These are phyloP conservation scores for Lodderomyces oxycetoniae DNA, from an alignment of 1,139 yeast genomes.

Conservation along the genomic window DNA sequence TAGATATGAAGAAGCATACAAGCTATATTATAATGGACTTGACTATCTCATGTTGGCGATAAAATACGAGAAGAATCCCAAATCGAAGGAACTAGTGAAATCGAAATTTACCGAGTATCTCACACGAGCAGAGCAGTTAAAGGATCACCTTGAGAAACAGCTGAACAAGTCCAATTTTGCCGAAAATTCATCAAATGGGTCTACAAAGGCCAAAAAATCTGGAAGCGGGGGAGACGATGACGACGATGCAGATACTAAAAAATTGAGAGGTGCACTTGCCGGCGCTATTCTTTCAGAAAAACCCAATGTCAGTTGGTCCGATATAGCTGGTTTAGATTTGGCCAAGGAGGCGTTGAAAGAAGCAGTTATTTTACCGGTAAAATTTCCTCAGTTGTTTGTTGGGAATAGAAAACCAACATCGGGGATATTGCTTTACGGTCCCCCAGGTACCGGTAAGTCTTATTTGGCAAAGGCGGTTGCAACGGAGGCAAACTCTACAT, in stretches of 20 bases:
- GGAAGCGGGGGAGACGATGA: conserved; percentile 59
- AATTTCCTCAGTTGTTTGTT: conserved; percentile 88
- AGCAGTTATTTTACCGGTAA: conserved; percentile 68
- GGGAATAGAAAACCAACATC: conserved; percentile 92
- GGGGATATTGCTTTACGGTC: conserved; percentile 91
- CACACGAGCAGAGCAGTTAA: conserved; percentile 89
- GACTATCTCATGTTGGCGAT: conserved; percentile 95
- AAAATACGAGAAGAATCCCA: conserved; percentile 90
- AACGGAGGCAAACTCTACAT: conserved; percentile 95
- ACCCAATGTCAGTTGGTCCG: conserved; percentile 93
- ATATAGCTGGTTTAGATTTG: conserved; percentile 89
- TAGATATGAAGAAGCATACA: conserved; percentile 90
- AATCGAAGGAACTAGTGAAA: conserved; percentile 82
- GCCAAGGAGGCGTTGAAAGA: conserved; percentile 97
- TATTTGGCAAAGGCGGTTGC: conserved; percentile 97
- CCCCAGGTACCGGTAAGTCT: conserved; percentile 99
- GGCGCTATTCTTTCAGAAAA: conserved; percentile 90
- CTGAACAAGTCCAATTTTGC: conserved; percentile 46
- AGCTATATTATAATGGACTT: conserved; percentile 85
- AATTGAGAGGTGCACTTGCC: conserved; percentile 83
- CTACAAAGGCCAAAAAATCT: conserved; percentile 55
- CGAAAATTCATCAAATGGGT: conserved; percentile 47
- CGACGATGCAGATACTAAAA: conserved; percentile 68
- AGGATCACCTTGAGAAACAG: conserved; percentile 77
- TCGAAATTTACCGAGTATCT: conserved; percentile 88